These are phyloP conservation scores for Solanum clarkiae DNA, from an alignment of 257 asterid species.

Conservation along the genomic window DNA sequence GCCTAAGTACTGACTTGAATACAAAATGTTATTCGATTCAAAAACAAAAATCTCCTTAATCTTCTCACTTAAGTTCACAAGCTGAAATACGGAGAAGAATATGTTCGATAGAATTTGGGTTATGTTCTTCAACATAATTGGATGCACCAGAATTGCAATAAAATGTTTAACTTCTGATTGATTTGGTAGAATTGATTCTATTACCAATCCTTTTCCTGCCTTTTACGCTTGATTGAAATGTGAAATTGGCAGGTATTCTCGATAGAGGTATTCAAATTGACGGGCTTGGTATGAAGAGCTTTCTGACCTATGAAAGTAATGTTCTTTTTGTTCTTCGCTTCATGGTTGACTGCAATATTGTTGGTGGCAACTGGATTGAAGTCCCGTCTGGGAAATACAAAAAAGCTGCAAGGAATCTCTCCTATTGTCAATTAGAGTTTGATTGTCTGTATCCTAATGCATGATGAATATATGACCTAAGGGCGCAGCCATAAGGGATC, in stretches of 20 bases:
- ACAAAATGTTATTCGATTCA: no score
- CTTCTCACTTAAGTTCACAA: neutral
- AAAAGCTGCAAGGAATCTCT: constrained; percentile 39
- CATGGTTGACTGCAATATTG: constrained; percentile 91
- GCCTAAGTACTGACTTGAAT: no score
- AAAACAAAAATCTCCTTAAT: neutral
- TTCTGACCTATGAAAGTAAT: constrained; percentile 92
- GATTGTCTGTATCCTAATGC: constrained; percentile 88
- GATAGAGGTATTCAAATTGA: constrained; percentile 92
- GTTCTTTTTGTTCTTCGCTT: constrained; percentile 95
- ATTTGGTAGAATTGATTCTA: constrained; percentile 1
- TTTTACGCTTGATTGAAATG: neutral
- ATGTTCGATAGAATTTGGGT: neutral
- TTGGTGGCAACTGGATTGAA: constrained; percentile 98
- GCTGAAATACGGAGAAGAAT: neutral
- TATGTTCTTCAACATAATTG: neutral
- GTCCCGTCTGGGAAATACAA: constrained; percentile 71
- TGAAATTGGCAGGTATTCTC: constrained; percentile 62
- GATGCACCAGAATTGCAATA: neutral
- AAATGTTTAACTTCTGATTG: neutral
- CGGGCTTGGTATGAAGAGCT: constrained; percentile 76
- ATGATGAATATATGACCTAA: neutral
- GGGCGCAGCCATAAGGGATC: neutral
- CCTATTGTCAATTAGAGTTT: constrained; percentile 81
- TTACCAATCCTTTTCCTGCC: neutral